Conservation (phyloP, 768 basidiomycete species). For the Leccinum incarnatum region DNA sequence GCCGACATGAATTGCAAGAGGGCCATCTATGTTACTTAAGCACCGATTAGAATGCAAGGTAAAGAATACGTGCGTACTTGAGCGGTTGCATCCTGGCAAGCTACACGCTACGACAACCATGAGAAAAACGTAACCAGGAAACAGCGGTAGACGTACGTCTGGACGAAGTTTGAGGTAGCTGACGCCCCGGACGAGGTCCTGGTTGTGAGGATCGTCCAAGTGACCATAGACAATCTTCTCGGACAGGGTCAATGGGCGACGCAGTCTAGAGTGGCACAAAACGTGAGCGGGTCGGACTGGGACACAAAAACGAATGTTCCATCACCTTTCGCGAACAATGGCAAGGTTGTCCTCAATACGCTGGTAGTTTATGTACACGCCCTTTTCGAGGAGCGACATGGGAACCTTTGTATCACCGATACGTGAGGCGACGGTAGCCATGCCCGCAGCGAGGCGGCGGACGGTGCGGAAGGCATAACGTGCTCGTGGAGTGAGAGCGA, state of each 20-base stretch:
- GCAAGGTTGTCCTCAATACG: constrained; percentile 97
- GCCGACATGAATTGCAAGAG: constrained; percentile 99
- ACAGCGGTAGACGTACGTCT: constrained; percentile 61
- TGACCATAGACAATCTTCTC: constrained; percentile 99
- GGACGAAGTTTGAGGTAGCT: constrained; percentile 98
- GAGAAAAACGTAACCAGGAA: not conserved
- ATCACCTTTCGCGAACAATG: constrained; percentile 78
- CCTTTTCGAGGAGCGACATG: constrained; percentile 84
- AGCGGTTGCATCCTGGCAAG: constrained; percentile 89
- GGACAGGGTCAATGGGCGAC: constrained; percentile 88
- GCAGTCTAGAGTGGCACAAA: constrained; percentile 49
- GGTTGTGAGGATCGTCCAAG: constrained; percentile 88
- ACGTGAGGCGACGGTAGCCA: constrained; percentile 77
- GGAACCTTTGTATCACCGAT: constrained; percentile 90
- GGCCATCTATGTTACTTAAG: constrained; percentile 71
- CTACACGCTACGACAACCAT: constrained; percentile 59
- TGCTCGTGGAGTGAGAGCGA: constrained; percentile 54
- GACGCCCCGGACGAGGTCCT: constrained; percentile 86
- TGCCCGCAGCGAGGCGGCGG: constrained; percentile 57
- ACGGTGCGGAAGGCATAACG: constrained; percentile 51
- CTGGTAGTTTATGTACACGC: constrained; percentile 89
- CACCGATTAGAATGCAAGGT: constrained; percentile 9
- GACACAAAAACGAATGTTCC: not conserved
- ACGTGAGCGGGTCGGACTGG: not conserved
- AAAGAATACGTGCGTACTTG: constrained; percentile 48